phyloP scores from a whole-genome alignment of 2,329 filamentous ascomycete species.

The Laburnicola sp. region DNA sequence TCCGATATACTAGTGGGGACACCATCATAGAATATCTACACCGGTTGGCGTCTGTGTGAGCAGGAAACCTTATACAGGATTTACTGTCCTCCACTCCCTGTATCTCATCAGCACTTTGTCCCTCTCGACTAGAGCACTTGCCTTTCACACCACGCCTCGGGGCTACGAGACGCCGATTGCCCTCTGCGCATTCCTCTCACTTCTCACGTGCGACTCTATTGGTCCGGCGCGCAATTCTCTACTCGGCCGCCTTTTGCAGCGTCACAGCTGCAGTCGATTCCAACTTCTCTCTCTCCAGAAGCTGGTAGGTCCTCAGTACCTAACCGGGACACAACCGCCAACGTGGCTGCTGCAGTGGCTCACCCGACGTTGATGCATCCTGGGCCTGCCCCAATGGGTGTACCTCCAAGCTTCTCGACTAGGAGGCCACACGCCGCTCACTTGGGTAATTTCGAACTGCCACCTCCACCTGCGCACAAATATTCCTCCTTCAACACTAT shows the following conservation, averaged over 20 bases:
- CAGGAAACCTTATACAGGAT: constrained; percentile 36
- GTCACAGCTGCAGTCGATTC: constrained; percentile 46
- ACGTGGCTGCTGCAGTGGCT: constrained; percentile 65
- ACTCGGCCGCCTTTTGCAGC: constrained; percentile 40
- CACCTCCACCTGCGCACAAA: constrained; percentile 62
- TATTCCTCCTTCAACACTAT: constrained; percentile 50
- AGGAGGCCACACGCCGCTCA: constrained; percentile 70
- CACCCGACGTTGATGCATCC: constrained; percentile 65
- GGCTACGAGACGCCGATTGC: constrained; percentile 40
- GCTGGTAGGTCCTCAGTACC: constrained; percentile 49
- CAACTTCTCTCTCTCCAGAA: constrained; percentile 47
- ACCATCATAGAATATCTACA: constrained; percentile 34
- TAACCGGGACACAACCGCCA: constrained; percentile 53
- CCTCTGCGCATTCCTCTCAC: constrained; percentile 55
- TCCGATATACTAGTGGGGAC: constrained; percentile 34
- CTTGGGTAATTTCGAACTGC: constrained; percentile 69
- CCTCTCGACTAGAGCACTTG: constrained; percentile 31
- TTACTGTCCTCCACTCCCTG: constrained; percentile 35
- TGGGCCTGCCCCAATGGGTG: constrained; percentile 62
- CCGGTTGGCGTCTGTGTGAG: constrained; percentile 34
- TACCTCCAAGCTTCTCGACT: constrained; percentile 68
- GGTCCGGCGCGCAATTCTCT: constrained; percentile 48
- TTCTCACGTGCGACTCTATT: constrained; percentile 53
- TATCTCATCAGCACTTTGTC: constrained; percentile 40
- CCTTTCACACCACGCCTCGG: constrained; percentile 35